Conservation (phyloP, 768 basidiomycete genomes). For the Naganishia friedmannii region DNA sequence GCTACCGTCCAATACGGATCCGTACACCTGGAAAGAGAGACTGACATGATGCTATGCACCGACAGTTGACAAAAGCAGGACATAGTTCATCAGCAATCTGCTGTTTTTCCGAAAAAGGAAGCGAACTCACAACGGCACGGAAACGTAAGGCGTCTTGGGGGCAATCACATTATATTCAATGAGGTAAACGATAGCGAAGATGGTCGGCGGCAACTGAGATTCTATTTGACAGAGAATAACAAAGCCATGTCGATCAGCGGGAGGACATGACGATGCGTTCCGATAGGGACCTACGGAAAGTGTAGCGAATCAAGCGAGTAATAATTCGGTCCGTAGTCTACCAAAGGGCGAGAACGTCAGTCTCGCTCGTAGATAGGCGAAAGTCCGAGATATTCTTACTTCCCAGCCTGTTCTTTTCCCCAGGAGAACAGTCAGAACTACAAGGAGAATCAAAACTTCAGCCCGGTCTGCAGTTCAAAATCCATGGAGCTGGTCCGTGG, state of each 20-base stretch:
- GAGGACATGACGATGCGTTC: background rate
- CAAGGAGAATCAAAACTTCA: background rate
- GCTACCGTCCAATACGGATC: background rate
- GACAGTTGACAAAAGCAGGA: background rate
- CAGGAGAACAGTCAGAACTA: constrained; percentile 16
- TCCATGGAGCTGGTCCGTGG: background rate
- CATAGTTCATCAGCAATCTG: background rate
- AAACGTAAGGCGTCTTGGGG: constrained; percentile 13
- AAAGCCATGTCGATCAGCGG: background rate
- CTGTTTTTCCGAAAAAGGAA: background rate
- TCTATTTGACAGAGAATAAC: background rate
- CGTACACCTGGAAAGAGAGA: background rate
- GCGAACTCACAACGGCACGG: constrained; percentile 4
- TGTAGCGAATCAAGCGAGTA: constrained; percentile 15
- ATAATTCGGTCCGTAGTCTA: constrained; percentile 23
- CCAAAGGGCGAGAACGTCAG: background rate
- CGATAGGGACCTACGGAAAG: constrained; percentile 12
- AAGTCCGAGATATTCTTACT: background rate
- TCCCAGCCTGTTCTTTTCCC: constrained; percentile 25
- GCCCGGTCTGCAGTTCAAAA: background rate
- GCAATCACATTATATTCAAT: constrained; percentile 22
- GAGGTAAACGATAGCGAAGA: constrained; percentile 24
- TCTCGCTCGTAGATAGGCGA: background rate
- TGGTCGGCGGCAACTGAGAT: constrained; percentile 26
- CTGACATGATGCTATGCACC: constrained; percentile 13